Conservation (phyloP, 306 rosid genomes). For the Gleditsia sinensis region DNA sequence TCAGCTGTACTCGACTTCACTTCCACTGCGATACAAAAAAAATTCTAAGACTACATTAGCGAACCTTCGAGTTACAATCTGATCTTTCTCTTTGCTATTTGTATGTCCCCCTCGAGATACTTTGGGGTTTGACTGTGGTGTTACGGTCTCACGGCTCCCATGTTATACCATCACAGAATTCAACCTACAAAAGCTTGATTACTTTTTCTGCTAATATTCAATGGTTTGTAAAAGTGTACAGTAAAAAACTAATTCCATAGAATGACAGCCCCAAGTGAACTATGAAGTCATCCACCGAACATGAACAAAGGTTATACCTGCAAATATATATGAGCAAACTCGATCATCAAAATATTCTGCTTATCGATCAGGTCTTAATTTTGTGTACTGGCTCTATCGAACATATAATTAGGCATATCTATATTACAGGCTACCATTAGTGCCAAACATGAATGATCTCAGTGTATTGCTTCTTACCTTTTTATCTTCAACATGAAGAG, state of each 20-base stretch:
- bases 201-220: conserved; percentile 22
- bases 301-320: conserved; percentile 32
- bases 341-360: conserved; percentile 3
- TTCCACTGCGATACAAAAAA: conserved; percentile 16
- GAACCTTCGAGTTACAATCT: neutral
- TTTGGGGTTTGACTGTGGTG: neutral
- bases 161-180: neutral
- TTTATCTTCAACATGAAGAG: neutral
- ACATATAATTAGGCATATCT: neutral
- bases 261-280: neutral
- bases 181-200: conserved; percentile 21
- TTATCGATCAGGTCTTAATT: conserved; percentile 1
- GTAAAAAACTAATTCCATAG: neutral
- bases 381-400: neutral
- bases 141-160: neutral
- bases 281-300: conserved; percentile 23
- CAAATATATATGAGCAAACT: conserved; percentile 28
- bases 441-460: neutral
- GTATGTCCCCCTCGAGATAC: neutral
- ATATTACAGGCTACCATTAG: neutral
- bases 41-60: conserved; percentile 19
- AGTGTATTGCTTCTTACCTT: conserved; percentile 26
- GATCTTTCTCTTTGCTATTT: neutral
- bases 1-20: conserved; percentile 5
- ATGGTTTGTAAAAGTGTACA: neutral